Conservation (phyloP, 2,329 filamentous ascomycete species). For the Acephala macrosclerotiorum region DNA sequence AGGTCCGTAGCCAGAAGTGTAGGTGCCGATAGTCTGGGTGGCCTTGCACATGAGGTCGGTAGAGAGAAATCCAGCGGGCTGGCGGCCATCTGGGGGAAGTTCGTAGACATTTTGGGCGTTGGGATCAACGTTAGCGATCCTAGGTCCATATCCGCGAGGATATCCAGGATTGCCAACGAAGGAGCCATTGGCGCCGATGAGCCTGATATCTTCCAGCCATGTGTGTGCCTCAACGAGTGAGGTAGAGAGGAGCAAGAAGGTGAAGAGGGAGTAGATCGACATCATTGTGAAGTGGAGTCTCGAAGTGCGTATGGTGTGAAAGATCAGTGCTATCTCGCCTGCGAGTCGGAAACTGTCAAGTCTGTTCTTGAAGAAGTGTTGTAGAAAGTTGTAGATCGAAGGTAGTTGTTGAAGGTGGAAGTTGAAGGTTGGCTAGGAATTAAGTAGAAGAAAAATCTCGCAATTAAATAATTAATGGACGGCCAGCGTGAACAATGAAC, state of each 20-base stretch:
- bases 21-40: slow-evolving; percentile 60
- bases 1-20: slow-evolving; percentile 30
- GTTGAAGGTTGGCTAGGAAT: slow-evolving; percentile 6
- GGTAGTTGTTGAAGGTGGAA: slow-evolving; percentile 9
- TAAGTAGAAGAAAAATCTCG: slow-evolving; percentile 1
- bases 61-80: slow-evolving; percentile 51
- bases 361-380: slow-evolving; percentile 10
- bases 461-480: slow-evolving; percentile 21
- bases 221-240: slow-evolving; percentile 65
- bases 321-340: slow-evolving; percentile 28
- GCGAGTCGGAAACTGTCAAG: slow-evolving; percentile 25
- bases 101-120: slow-evolving; percentile 69
- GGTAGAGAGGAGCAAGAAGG: slow-evolving; percentile 31
- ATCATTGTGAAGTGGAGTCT: slow-evolving; percentile 17
- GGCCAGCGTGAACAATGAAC: slow-evolving; percentile 37
- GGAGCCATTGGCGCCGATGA: slow-evolving; percentile 76
- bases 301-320: slow-evolving; percentile 7
- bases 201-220: slow-evolving; percentile 81
- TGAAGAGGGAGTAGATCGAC: slow-evolving; percentile 1
- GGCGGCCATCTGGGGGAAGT: slow-evolving; percentile 61
- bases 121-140: slow-evolving; percentile 64
- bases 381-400: slow-evolving; percentile 14
- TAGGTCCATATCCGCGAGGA: slow-evolving; percentile 72
- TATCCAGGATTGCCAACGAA: slow-evolving; percentile 77
- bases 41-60: slow-evolving; percentile 69